Base-by-base conservation (phyloP, 768 basidiomycete genomes). In the Cyclocybe cylindracea region DNA sequence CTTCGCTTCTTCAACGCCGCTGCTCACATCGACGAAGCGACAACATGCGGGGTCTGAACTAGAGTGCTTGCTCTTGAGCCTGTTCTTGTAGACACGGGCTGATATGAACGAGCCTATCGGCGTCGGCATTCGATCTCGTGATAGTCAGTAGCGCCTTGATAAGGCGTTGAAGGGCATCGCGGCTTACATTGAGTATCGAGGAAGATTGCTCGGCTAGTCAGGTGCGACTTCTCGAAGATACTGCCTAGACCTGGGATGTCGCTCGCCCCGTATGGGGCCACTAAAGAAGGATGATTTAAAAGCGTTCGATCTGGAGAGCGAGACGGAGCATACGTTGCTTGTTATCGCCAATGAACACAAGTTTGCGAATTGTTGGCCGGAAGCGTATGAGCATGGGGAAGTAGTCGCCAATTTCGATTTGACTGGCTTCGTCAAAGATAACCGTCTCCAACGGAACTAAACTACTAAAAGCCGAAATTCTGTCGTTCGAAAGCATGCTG, bases 91-190 rank as follows among this genome's bases (percentile, higher is more conserved):
- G 5, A 91, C 75, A 39, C 74, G 66, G 36, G 71, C 58, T 13
- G 84, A 86, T 54, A 89, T 83, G 47, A 87, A 83, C 10, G 72
- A 54, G 4, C 86, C 85, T 59, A 88, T 79, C 19, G 79, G 73
- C 6, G 75, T 67, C 5, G 87, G 87, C 85, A 89, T 86, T 0
- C 87, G 78, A 64, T 87, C 73, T 75, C 33, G 16, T 19, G 18
- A 42, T 13, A 7, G 11, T 47, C 11, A 48, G 7, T 19, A 24
- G 44, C 43, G 24, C 24, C 18, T 43, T 36, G 39, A 48, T 7
- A 39, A 31, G 16, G 14, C 3, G 16, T 34, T 61, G 6, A 29
- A 46, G 10, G 36, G n/a, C 50, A 36, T 34, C 35, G 18, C 10
- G 46, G 43, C 75, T 57, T 59, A 87, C 87, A 89, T 62, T 88